phyloP scores from a whole-genome alignment of 257 asterid genomes.

The Solanum pimpinellifolium region DNA sequence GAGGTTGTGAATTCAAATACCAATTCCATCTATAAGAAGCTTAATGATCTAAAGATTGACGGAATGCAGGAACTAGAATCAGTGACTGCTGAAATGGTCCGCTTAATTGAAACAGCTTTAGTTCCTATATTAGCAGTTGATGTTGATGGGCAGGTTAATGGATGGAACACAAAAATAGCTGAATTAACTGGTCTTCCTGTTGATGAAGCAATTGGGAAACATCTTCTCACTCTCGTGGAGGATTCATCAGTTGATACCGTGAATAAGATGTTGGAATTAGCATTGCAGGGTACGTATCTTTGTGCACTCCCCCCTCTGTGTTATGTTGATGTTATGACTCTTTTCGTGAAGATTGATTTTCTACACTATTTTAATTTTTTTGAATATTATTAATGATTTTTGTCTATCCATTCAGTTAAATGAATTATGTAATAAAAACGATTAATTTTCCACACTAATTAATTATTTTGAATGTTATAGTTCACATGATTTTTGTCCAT shows the following conservation, averaged over 20 bases:
- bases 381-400: neutral
- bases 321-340: neutral
- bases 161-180: constrained; percentile 85
- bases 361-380: neutral
- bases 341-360: neutral
- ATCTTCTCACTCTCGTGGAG: constrained; percentile 71
- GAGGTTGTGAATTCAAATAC: constrained; percentile 23
- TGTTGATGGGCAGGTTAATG: constrained; percentile 72
- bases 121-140: constrained; percentile 90
- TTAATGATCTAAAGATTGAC: constrained; percentile 62
- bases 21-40: constrained; percentile 43
- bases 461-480: neutral
- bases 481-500: neutral
- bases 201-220: constrained; percentile 67
- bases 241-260: constrained; percentile 70
- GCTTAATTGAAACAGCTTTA: constrained; percentile 83
- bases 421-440: neutral
- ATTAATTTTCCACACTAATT: neutral
- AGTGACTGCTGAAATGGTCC: constrained; percentile 84
- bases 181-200: constrained; percentile 74
- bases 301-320: neutral
- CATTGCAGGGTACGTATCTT: constrained; percentile 49
- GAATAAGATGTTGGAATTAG: constrained; percentile 58
- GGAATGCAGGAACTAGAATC: constrained; percentile 86
- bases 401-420: neutral